These are phyloP conservation scores for Stromatinia cepivora DNA, from an alignment of 2,329 filamentous ascomycete genomes.

Conservation along the genomic window DNA sequence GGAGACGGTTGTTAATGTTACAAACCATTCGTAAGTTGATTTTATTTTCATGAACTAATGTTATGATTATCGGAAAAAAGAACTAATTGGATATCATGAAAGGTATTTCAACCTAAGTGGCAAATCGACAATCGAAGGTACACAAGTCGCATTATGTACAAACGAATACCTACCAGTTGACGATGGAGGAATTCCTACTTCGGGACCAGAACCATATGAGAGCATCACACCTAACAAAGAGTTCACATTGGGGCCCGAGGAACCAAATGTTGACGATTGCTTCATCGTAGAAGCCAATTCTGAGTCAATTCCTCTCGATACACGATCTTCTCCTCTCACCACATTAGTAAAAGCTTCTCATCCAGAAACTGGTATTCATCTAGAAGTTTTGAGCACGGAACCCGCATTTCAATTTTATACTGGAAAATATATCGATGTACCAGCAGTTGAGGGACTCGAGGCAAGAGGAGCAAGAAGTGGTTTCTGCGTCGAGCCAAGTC, in stretches of 20 bases:
- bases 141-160: conserved; percentile 58
- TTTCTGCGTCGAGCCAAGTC: conserved; percentile 89
- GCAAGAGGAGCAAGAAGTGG: conserved; percentile 69
- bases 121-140: conserved; percentile 60
- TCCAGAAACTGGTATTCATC: conserved; percentile 70
- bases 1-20: conserved; percentile 92
- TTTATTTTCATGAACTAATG: not conserved
- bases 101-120: conserved; percentile 65
- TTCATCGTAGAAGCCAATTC: conserved; percentile 62
- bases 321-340: conserved; percentile 57
- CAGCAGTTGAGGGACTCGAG: conserved; percentile 60
- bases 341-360: conserved; percentile 73
- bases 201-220: conserved; percentile 62
- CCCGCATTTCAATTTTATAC: conserved; percentile 98
- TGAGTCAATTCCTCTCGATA: conserved; percentile 51
- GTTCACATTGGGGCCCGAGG: conserved; percentile 67
- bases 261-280: conserved; percentile 84
- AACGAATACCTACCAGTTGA: conserved; percentile 73
- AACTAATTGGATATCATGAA: not conserved
- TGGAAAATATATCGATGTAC: conserved; percentile 79
- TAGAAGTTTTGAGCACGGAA: conserved; percentile 88
- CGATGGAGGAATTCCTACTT: conserved; percentile 68
- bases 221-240: conserved; percentile 63
- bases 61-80: not conserved
- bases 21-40: conserved; percentile 79